Base-by-base conservation (phyloP, 768 basidiomycete species). In the Suillus ampliporus region DNA sequence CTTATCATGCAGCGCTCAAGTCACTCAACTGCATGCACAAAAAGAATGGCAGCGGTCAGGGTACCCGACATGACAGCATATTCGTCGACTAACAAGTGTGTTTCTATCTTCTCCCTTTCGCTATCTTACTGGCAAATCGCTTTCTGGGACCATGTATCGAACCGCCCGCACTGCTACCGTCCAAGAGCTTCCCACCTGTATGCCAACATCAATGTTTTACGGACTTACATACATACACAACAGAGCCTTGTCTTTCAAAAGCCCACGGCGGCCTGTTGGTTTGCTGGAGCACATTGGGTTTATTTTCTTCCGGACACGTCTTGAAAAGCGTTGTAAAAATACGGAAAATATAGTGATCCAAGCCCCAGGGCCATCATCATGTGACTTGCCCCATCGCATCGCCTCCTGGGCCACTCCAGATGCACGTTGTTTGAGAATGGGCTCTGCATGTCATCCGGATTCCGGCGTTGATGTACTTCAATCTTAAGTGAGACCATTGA, bases 61-160 rank as follows among this genome's bases (percentile, higher is more conserved):
- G 47, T 50, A 50, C 48, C 48, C 48, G 48, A 50, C 17, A 50
- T 50, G 48, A 50, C 48, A 50, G 48, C 26, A 23, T 17, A 4
- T 50, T 50, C 9, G 26, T 28, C 17, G 1, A 8, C 37, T 31
- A 31, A 31, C 31, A 6, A 31, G 31, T 31, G 31, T 17, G 4
- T 50, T 28, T 50, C 23, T 47, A 26, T 50, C 17, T 6, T 8
- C 15, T 28, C 8, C 47, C 21, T 11, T 4, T 46, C n/a, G 19
- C 44, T 46, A 11, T 46, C 44, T 44, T 44, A 23, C 21, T 47
- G 21, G 14, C 23, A 7, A 23, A 14, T 47, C 23, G n/a, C n/a
- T n/a, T n/a, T n/a, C n/a, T n/a, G n/a, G n/a, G n/a, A n/a, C n/a
- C n/a, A n/a, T n/a, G n/a, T n/a, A n/a, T n/a, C n/a, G n/a, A 26